These are phyloP conservation scores for Cinchona pubescens DNA, from an alignment of 257 asterid species.

Conservation along the genomic window DNA sequence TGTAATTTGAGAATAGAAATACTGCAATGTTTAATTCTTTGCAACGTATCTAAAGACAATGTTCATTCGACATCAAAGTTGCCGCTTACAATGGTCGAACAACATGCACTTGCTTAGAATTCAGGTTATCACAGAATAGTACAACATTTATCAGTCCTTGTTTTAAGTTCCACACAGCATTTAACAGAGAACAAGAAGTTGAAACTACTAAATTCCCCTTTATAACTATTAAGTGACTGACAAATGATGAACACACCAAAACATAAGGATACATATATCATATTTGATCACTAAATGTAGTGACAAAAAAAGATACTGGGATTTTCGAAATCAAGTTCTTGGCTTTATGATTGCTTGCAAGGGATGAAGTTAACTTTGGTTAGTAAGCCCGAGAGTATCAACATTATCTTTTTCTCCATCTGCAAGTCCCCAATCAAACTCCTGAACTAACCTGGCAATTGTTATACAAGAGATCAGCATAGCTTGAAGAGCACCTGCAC, in stretches of 20 bases:
- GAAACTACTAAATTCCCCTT: too few relatives aligned
- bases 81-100: too few relatives aligned
- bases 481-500: slow-evolving; percentile 88
- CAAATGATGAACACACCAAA: background rate
- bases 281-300: background rate
- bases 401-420: slow-evolving; percentile 72
- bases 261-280: background rate
- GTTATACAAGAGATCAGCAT: slow-evolving; percentile 60
- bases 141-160: too few relatives aligned
- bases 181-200: too few relatives aligned
- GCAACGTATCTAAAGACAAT: too few relatives aligned
- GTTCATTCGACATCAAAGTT: too few relatives aligned
- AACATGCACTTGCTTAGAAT: too few relatives aligned
- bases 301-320: background rate
- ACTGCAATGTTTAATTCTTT: too few relatives aligned
- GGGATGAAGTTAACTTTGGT: slow-evolving; percentile 74
- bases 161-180: too few relatives aligned
- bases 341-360: slow-evolving; percentile 51
- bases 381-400: slow-evolving; percentile 67
- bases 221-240: background rate
- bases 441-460: slow-evolving; percentile 74
- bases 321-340: slow-evolving; percentile 31
- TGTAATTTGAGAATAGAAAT: too few relatives aligned
- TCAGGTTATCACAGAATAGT: too few relatives aligned
- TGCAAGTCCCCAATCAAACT: slow-evolving; percentile 65